phyloP scores from a whole-genome alignment of 1,284 basidiomycete genomes.

The Trametes hirsuta region DNA sequence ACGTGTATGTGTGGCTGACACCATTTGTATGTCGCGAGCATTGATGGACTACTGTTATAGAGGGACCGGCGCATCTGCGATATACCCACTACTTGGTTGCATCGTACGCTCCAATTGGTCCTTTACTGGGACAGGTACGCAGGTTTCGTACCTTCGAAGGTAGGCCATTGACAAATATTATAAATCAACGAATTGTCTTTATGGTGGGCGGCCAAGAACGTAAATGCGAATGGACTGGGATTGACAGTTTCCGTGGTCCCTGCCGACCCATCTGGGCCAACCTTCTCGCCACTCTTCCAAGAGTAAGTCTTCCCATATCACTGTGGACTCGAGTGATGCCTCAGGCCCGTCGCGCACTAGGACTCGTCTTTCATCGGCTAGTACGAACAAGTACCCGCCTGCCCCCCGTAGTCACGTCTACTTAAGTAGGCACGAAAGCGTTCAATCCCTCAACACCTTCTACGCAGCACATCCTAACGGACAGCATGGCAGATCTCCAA shows the following conservation, averaged over 20 bases:
- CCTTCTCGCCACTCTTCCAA: constrained; percentile 34
- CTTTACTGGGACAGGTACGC: constrained; percentile 74
- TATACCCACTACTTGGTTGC: constrained; percentile 85
- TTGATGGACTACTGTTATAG: constrained; percentile 43
- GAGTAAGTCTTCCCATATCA: background rate
- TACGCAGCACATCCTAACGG: background rate
- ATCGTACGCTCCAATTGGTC: constrained; percentile 55
- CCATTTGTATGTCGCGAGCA: background rate
- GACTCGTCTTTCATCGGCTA: no score
- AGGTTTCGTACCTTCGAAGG: background rate
- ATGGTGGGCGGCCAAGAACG: constrained; percentile 54
- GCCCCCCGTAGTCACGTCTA: no score
- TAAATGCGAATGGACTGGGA: constrained; percentile 56
- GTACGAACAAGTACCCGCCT: no score
- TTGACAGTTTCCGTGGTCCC: constrained; percentile 53
- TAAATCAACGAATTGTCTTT: constrained; percentile 74
- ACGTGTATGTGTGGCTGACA: constrained; percentile 40
- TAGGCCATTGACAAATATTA: constrained; percentile 30
- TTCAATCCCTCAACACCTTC: no score
- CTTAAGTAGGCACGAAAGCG: no score
- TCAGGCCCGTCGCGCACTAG: no score
- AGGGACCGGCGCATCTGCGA: constrained; percentile 89
- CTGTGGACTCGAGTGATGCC: no score
- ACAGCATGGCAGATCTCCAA: constrained; percentile 20
- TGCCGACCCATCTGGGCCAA: constrained; percentile 41